phyloP scores from a whole-genome alignment of 208 protist species.

The Porcisia hertigi region DNA sequence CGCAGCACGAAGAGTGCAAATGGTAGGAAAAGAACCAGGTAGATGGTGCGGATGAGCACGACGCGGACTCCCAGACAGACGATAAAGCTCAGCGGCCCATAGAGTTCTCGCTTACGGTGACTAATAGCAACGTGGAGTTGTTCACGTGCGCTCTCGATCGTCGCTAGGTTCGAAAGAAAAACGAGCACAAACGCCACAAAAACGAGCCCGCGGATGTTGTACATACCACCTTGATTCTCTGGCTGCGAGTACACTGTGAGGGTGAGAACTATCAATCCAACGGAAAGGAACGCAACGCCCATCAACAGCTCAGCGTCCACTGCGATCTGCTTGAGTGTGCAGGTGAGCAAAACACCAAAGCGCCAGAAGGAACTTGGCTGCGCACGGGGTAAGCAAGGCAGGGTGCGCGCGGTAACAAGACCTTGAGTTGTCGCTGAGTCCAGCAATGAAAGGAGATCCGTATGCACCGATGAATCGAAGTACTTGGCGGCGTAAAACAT shows the following conservation, averaged over 20 bases:
- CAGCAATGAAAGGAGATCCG: constrained; percentile 25
- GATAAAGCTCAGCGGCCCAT: constrained; percentile 45
- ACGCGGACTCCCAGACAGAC: constrained; percentile 39
- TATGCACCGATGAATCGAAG: constrained; percentile 44
- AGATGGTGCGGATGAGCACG: constrained; percentile 34
- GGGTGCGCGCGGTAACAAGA: neutral
- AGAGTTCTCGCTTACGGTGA: constrained; percentile 55
- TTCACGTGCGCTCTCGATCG: constrained; percentile 31
- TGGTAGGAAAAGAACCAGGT: constrained; percentile 43
- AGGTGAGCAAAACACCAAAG: constrained; percentile 44
- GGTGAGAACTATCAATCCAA: constrained; percentile 42
- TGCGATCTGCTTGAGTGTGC: constrained; percentile 31
- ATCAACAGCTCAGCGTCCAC: constrained; percentile 31
- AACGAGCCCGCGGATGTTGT: constrained; percentile 68
- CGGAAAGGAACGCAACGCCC: constrained; percentile 16
- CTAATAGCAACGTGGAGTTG: constrained; percentile 45
- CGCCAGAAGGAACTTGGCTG: constrained; percentile 31
- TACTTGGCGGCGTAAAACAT: constrained; percentile 65
- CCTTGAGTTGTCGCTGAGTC: neutral
- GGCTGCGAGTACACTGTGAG: constrained; percentile 38
- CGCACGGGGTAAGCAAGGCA: neutral
- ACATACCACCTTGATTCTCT: constrained; percentile 60
- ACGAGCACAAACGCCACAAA: constrained; percentile 58
- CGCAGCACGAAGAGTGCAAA: constrained; percentile 50
- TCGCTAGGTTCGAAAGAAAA: constrained; percentile 44